Conservation (phyloP, 192 early-diverging fungal species). For the Coemansia sp. region DNA sequence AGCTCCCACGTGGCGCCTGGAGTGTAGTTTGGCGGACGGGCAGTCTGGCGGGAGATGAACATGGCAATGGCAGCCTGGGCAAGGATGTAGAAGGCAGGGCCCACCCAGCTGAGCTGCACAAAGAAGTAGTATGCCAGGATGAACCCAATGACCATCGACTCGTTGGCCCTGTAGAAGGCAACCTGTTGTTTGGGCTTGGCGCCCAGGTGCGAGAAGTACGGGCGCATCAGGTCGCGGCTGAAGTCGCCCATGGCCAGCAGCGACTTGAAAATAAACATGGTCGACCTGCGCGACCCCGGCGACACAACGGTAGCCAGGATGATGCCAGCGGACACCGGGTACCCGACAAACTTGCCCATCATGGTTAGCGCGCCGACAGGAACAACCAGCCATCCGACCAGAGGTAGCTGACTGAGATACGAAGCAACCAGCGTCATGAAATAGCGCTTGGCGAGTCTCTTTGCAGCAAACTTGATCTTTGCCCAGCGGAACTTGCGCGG, state of each 20-base stretch:
- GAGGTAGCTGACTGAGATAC: conserved; percentile 18
- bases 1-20: conserved; percentile 26
- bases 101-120: conserved; percentile 46
- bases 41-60: conserved; percentile 27
- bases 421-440: conserved; percentile 33
- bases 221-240: conserved; percentile 39
- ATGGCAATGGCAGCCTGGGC: conserved; percentile 44
- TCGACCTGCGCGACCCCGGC: conserved; percentile 21
- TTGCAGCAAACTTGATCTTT: conserved; percentile 28
- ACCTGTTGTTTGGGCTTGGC: conserved; percentile 42
- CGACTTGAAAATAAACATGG: conserved; percentile 45
- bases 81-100: conserved; percentile 42
- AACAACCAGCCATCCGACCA: conserved; percentile 42
- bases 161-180: conserved; percentile 29
- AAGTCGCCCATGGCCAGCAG: conserved; percentile 45
- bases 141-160: conserved; percentile 39
- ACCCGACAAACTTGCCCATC: conserved; percentile 45
- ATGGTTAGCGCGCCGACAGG: conserved; percentile 30
- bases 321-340: conserved; percentile 25
- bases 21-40: conserved; percentile 27
- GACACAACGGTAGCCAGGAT: conserved; percentile 16
- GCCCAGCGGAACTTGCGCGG: conserved; percentile 34
- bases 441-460: conserved; percentile 33
- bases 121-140: conserved; percentile 45
- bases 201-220: conserved; percentile 40